Base-by-base conservation (phyloP, 495 filamentous ascomycete species). In the Podospora comata region DNA sequence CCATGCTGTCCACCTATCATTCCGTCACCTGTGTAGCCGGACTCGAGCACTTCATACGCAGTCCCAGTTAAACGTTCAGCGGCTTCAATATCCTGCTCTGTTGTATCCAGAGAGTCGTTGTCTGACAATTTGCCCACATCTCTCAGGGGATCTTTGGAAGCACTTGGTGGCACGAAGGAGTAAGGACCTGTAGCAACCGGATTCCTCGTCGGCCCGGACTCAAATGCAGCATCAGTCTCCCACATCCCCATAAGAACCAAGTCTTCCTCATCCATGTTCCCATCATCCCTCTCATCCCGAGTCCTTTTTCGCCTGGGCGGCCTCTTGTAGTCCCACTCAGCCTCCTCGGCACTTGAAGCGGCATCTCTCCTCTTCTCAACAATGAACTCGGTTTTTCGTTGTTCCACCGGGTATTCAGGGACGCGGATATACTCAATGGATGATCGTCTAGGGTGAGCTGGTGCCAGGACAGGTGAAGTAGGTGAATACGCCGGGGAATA, bases 1-100 rank as follows among this genome's bases (percentile, higher is more conserved):
- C 61, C 34, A 39, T 60, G 61, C 18, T 65, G 62, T 4, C 61
- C 55, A 3, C 28, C 62, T 5, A 23, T 60, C 55, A 39, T 27
- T 13, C 67, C 56, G 18, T 68, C 67, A 16, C 67, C 67, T n/a
- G 23, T 28, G 54, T 68, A 68, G 11, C 28, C 1, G 2, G 67
- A 65, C 16, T 61, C 62, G 5, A 68, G 23, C 19, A 68, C 54
- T 26, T 65, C 62, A 44, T 15, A 26, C 3, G 55, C n/a, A 26
- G 55, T 26, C n/a, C 55, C 55, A 58, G n/a, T 58, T 4, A 58
- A 4, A 19, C 23, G 19, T 58, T 58, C 55, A 4, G 23, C 7
- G 4, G n/a, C n/a, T 19, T 19, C 55, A 20, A 18, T 4, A 11
- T 20, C n/a, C 18, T 15, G 55, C 16, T 58, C n/a, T 7, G 7